phyloP scores from a whole-genome alignment of 306 rosid genomes.

The Arachis hypogaea region DNA sequence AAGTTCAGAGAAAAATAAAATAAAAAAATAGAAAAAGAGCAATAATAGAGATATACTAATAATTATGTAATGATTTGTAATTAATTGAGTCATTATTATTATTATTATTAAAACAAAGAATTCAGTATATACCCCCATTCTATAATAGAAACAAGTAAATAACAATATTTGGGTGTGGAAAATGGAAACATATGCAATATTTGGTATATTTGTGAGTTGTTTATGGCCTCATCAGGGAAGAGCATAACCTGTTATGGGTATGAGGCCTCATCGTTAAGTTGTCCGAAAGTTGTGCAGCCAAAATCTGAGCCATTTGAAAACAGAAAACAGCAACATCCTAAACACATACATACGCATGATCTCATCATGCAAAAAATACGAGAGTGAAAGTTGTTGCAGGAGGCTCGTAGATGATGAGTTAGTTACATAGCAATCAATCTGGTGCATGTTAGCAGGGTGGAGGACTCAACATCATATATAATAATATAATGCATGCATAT shows the following conservation, averaged over 20 bases:
- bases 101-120: too few species aligned
- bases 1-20: too few species aligned
- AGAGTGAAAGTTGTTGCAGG: neutral
- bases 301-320: constrained; percentile 59
- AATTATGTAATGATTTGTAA: too few species aligned
- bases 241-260: neutral
- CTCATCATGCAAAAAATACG: neutral
- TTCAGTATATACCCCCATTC: too few species aligned
- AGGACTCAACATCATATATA: too few species aligned
- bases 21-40: too few species aligned
- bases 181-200: neutral
- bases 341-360: neutral
- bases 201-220: constrained; percentile 22
- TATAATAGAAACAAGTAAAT: too few species aligned
- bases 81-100: too few species aligned
- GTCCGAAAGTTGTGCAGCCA: constrained; percentile 81
- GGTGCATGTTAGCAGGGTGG: constrained; percentile 2
- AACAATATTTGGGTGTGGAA: too few species aligned
- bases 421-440: too few species aligned
- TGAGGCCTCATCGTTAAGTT: constrained; percentile 46
- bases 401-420: too few species aligned
- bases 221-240: neutral
- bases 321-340: constrained; percentile 36
- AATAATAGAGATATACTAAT: too few species aligned
- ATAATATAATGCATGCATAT: constrained; percentile 29